Base-by-base conservation (phyloP, 2,329 filamentous ascomycete species). In the Diaporthe longicolla region DNA sequence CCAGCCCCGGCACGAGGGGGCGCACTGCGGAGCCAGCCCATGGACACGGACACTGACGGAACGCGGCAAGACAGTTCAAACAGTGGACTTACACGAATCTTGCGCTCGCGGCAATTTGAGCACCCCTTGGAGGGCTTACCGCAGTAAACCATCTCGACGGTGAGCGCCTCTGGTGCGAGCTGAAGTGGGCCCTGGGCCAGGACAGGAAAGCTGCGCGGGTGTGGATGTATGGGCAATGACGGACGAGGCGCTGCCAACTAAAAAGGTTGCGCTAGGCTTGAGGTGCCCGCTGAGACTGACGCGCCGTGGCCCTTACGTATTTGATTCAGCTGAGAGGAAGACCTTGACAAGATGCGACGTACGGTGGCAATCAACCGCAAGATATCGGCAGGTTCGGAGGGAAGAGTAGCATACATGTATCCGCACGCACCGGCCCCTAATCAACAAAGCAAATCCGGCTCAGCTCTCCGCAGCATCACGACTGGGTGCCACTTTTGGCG, bases 121-220 rank as follows among this genome's bases (percentile, higher is more conserved):
- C 88, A 90, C 54, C 87, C 88, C 78, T 88, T 88, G 50, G 88
- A 89, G 57, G 88, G 88, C 77, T 89, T 89, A 7, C 88, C 88
- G 76, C 88, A 89, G 78, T 89, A 90, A 8, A 90, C 88, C 88
- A 90, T 90, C n/a, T 71, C 45, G 57, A 52, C 58, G 9, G 10
- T 50, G 63, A 40, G 63, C 48, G 19, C 48, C 63, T 68, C 63
- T 8, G n/a, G 24, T 54, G 63, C 26, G 63, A 68, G 63, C 32
- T 52, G 63, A 37, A 57, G 65, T 54, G 65, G 50, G 50, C 43
- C 65, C 65, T 52, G 32, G 43, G 48, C 63, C 63, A 66, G 26
- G 61, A 66, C 13, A 24, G 63, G 63, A 66, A 66, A 52, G 63
- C 63, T 66, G 21, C 63, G 63, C 63, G 63, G 63, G 63, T 68